Percentiles rank a stretch among this genome's conserved stretches.
Conservation (phyloP, 208 protist genomes). For the Acanthamoeba healyi region DNA sequence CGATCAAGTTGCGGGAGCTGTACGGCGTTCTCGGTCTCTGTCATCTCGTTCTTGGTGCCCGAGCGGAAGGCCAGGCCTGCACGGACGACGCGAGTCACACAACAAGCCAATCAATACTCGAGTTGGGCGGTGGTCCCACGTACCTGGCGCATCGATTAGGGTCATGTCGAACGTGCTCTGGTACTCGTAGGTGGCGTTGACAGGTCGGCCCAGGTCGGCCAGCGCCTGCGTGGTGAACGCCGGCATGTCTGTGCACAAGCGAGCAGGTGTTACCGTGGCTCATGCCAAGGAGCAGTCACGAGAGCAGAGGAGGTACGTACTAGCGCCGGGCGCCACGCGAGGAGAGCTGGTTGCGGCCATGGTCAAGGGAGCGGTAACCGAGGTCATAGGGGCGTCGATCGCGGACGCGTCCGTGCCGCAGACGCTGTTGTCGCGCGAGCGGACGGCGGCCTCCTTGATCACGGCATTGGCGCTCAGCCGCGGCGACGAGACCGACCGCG, state of each 20-base stretch:
- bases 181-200: conserved; percentile 30
- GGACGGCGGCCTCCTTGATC: background rate
- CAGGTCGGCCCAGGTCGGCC: background rate
- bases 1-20: background rate
- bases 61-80: background rate
- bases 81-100: background rate
- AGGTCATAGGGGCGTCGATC: background rate
- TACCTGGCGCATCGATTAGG: conserved; percentile 1
- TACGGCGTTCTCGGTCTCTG: background rate
- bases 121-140: too few species aligned
- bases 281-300: too few species aligned
- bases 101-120: too few species aligned
- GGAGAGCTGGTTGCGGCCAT: background rate
- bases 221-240: background rate
- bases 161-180: conserved; percentile 55
- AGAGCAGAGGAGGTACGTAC: background rate
- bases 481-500: conserved; percentile 31
- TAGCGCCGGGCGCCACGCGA: background rate
- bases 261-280: too few species aligned
- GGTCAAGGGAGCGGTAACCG: background rate
- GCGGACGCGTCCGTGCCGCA: background rate
- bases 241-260: background rate
- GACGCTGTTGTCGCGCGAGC: background rate
- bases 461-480: background rate
- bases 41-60: conserved; percentile 43